Percentiles rank a stretch among this genome's conserved stretches.
Conservation (phyloP, 192 early-diverging fungal genomes). For the Backusella macrospora region DNA sequence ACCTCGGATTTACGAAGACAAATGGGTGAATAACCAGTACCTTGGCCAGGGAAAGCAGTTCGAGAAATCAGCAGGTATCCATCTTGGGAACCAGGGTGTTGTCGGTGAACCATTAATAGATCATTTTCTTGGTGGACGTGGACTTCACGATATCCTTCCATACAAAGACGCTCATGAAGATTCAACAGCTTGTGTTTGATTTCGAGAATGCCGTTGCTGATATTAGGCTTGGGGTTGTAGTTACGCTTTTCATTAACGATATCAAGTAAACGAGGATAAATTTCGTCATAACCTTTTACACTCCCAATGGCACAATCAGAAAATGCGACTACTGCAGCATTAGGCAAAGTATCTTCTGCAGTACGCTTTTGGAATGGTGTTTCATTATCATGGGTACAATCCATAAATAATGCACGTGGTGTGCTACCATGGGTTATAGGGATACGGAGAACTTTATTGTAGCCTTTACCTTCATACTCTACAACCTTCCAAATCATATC, state of each 20-base stretch:
- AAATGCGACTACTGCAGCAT: constrained; percentile 89
- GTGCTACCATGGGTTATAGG: constrained; percentile 75
- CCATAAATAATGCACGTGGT: constrained; percentile 97
- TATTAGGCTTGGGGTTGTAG: constrained; percentile 68
- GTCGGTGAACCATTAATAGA: constrained; percentile 91
- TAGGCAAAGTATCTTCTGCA: constrained; percentile 89
- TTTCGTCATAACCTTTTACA: constrained; percentile 97
- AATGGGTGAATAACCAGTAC: constrained; percentile 54
- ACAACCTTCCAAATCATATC: constrained; percentile 57
- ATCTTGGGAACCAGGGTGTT: constrained; percentile 87
- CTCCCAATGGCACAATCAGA: constrained; percentile 90
- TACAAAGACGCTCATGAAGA: constrained; percentile 83
- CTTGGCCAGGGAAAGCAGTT: constrained; percentile 72
- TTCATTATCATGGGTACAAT: constrained; percentile 99
- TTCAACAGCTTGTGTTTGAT: constrained; percentile 74
- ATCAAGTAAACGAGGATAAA: constrained; percentile 87
- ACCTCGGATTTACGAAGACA: constrained; percentile 61
- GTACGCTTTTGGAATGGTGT: constrained; percentile 90
- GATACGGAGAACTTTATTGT: constrained; percentile 41
- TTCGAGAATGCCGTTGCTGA: constrained; percentile 59
- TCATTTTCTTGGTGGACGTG: constrained; percentile 97
- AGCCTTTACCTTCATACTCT: constrained; percentile 33
- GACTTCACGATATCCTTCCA: constrained; percentile 84
- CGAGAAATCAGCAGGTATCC: constrained; percentile 93
- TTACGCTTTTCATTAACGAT: constrained; percentile 84